Evolutionary conservation across 768 basidiomycete genomes (phyloP).

Genomic region (Leccinum variicolor): DNA sequence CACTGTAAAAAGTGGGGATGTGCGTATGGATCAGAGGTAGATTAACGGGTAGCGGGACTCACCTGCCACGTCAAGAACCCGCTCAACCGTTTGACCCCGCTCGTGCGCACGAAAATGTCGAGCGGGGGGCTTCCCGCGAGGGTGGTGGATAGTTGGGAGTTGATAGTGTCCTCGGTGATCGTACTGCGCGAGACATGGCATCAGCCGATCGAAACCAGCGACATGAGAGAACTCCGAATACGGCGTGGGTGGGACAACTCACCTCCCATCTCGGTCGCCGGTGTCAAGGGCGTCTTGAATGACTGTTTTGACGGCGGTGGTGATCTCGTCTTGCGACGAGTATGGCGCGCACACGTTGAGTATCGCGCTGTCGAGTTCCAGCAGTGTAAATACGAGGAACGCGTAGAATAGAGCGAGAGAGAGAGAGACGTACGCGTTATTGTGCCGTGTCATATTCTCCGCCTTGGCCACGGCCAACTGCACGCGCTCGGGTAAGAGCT

Average conservation of each 20-base stretch:
- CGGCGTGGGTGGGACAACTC: neutral
- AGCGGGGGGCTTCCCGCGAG: conserved; percentile 70
- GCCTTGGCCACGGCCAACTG: conserved; percentile 66
- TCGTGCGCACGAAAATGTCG: conserved; percentile 88
- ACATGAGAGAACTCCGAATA: neutral
- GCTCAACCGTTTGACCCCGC: conserved; percentile 61
- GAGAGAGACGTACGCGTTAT: conserved; percentile 51
- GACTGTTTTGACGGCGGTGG: conserved; percentile 56
- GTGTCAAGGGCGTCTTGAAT: conserved; percentile 34
- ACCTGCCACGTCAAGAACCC: conserved; percentile 98
- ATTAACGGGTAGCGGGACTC: conserved; percentile 19
- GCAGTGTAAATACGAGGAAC: neutral
- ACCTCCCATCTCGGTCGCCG: conserved; percentile 30
- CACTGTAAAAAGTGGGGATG: conserved; percentile 42
- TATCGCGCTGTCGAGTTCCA: conserved; percentile 56
- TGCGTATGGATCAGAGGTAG: neutral
- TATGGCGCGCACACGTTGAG: conserved; percentile 94
- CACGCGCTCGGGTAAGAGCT: conserved; percentile 77
- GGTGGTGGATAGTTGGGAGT: conserved; percentile 63
- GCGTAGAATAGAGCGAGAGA: neutral
- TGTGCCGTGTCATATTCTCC: conserved; percentile 71
- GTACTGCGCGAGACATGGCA: conserved; percentile 24
- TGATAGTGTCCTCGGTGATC: conserved; percentile 68
- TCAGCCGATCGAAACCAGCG: neutral
- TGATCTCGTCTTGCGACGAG: conserved; percentile 87